Evolutionary conservation across 2,329 filamentous ascomycete species (phyloP).

Genomic region (Stromatinia cepivora): DNA sequence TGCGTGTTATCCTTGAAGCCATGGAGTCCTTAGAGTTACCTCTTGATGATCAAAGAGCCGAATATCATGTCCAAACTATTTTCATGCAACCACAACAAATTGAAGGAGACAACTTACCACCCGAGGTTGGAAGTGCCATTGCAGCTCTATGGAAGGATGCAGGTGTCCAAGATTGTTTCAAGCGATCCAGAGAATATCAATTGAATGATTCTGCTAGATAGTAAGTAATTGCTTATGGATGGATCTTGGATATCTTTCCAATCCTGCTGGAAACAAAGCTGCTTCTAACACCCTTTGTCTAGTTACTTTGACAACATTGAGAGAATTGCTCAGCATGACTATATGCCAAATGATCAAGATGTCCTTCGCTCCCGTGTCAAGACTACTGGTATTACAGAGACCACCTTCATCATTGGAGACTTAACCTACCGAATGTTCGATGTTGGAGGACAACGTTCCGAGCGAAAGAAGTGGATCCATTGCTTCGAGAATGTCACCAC

Average conservation of each 20-base stretch:
- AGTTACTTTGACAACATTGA: constrained; percentile 85
- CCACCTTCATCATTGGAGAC: constrained; percentile 87
- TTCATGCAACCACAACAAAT: constrained; percentile 57
- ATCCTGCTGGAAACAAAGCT: background rate
- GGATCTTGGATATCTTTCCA: background rate
- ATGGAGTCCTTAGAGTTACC: constrained; percentile 84
- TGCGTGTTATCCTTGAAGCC: constrained; percentile 85
- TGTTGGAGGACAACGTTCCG: constrained; percentile 71
- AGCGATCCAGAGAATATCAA: constrained; percentile 85
- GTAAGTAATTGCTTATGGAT: constrained; percentile 53
- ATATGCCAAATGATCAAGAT: constrained; percentile 91
- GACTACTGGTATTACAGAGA: constrained; percentile 95
- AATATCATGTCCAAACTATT: constrained; percentile 42
- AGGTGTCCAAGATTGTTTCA: constrained; percentile 83
- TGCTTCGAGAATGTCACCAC: constrained; percentile 82
- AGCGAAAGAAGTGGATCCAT: constrained; percentile 79
- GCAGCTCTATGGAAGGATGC: constrained; percentile 79
- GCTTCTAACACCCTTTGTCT: constrained; percentile 25
- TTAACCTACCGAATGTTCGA: constrained; percentile 94
- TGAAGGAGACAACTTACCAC: constrained; percentile 77
- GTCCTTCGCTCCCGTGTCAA: constrained; percentile 86
- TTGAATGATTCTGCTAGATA: constrained; percentile 95
- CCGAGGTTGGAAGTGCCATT: constrained; percentile 77
- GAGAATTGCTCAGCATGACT: constrained; percentile 71
- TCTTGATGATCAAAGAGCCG: constrained; percentile 63